Evolutionary conservation across 805 yeast genomes (phyloP), one percentile per base, ranked within the genome.

Genomic region (Wickerhamomyces bisporus): DNA sequence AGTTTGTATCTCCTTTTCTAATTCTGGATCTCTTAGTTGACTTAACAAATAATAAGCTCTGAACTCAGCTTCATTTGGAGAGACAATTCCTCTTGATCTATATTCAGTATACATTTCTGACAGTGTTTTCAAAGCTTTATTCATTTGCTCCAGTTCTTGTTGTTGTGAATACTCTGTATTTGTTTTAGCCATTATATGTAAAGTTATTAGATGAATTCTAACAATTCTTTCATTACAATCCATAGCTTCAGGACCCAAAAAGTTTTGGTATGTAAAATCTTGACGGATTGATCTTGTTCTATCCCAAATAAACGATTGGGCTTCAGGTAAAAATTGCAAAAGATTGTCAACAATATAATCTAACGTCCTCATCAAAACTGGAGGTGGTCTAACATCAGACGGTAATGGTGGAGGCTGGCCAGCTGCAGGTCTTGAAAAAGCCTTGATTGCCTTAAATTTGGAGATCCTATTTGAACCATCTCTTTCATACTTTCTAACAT

Each of bases 321-420:
- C 71, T 10, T 81, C 86, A 0, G 98, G 97, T 18, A 91, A 64
- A 27, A 75, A 68, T 0, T 75, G 74, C 12, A 91, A 58, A 2
- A 83, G 60, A 29, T 76, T 71, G 15, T 77, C 77, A 7, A 86
- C 73, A 26, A 93, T 69, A 56, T 86, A 86, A 42, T 83, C 70
- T 42, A 93, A 62, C 0, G 97, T 81, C 26, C 67, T 52, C 11
- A 70, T 71, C 19, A 93, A 62, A 1, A 89, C 67, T 38, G 71
- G 73, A 0, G 99, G 98, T 1, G 98, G 96, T 43, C 99, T 71
- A 4, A 93, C 99, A 58, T 93, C 98, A 1, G 97, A 87, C 0
- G 98, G 99, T 41, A 93, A 65, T 3, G 98, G 95, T 2, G 97
- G 98, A 1, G 96, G 95, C 50, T 93, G 96, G 6, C 98, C 98